These are phyloP conservation scores for Cryphonectria carpinicola DNA, from an alignment of 2,329 filamentous ascomycete genomes.

Conservation along the genomic window DNA sequence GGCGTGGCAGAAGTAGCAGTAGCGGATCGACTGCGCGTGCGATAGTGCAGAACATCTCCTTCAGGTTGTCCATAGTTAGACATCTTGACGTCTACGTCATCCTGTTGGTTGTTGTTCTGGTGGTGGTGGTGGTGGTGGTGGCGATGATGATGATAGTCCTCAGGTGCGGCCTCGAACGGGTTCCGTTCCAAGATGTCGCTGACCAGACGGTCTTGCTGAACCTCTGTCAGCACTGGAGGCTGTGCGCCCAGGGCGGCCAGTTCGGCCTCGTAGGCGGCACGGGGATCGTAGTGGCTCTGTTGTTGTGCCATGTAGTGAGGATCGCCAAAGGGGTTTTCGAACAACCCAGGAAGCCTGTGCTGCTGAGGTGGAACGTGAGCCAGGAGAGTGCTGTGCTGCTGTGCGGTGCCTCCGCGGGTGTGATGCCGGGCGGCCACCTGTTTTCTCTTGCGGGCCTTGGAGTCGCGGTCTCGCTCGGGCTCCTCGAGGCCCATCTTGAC, in stretches of 20 bases:
- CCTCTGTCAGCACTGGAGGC: slow-evolving; percentile 26
- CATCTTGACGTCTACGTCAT: slow-evolving; percentile 27
- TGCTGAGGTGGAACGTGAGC: slow-evolving; percentile 14
- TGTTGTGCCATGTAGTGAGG: slow-evolving; percentile 10
- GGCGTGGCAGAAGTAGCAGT: not conserved
- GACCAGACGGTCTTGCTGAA: slow-evolving; percentile 28
- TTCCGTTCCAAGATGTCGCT: slow-evolving; percentile 30
- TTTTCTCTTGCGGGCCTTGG: slow-evolving; percentile 48
- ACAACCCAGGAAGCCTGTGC: slow-evolving; percentile 22
- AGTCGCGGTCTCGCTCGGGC: slow-evolving; percentile 45
- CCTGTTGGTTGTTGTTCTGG: not conserved
- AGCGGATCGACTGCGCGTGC: slow-evolving; percentile 31
- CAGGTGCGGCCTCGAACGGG: slow-evolving; percentile 16
- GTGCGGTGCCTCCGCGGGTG: slow-evolving; percentile 10
- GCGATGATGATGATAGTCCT: not conserved
- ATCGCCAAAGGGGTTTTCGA: slow-evolving; percentile 5
- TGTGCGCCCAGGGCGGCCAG: slow-evolving; percentile 23
- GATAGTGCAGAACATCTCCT: slow-evolving; percentile 13
- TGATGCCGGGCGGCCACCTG: slow-evolving; percentile 23
- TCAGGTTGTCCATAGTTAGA: slow-evolving; percentile 29
- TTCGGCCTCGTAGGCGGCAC: slow-evolving; percentile 11
- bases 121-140: not conserved
- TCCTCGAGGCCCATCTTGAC: slow-evolving; percentile 54
- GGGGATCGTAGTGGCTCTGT: slow-evolving; percentile 3
- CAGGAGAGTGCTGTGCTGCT: not conserved